These are phyloP conservation scores for Pythium aristosporum DNA, from an alignment of 352 stramenopile genomes.

Conservation along the genomic window DNA sequence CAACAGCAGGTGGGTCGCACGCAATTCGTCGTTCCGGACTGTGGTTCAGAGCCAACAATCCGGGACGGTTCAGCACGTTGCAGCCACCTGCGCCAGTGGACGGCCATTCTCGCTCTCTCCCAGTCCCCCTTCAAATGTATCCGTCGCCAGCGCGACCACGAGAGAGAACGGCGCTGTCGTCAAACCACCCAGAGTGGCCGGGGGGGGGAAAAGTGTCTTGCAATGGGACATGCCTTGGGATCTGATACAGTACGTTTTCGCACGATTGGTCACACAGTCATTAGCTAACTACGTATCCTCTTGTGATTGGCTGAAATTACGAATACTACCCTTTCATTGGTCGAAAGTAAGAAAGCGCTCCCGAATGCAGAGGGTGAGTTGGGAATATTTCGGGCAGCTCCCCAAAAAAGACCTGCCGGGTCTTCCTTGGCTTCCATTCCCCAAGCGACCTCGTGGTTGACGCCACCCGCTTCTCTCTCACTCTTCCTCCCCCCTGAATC, in stretches of 20 bases:
- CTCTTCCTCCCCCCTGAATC: not conserved
- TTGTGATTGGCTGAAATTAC: slow-evolving; percentile 13
- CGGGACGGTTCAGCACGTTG: not conserved
- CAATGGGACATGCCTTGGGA: slow-evolving; percentile 8
- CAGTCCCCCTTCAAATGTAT: too few relatives aligned
- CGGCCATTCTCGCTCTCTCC: not conserved
- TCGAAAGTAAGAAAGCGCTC: slow-evolving; percentile 2
- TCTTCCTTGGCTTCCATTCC: not conserved
- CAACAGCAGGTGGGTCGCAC: too few relatives aligned
- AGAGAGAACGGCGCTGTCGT: not conserved
- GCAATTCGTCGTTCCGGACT: too few relatives aligned
- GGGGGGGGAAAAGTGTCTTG: not conserved
- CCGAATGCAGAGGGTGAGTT: not conserved
- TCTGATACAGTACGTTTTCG: slow-evolving; percentile 6
- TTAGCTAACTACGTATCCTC: slow-evolving; percentile 22
- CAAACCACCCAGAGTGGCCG: not conserved
- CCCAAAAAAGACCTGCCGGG: not conserved
- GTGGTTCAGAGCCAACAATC: too few relatives aligned
- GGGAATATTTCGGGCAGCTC: slow-evolving; percentile 19
- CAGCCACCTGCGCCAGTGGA: not conserved
- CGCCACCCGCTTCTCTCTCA: slow-evolving; percentile 7
- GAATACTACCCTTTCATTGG: not conserved
- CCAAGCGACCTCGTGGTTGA: not conserved
- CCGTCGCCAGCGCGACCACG: not conserved
- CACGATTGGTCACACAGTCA: slow-evolving; percentile 23